Conservation (phyloP, 805 yeast species). For the Debaryomyces prosopidis region DNA sequence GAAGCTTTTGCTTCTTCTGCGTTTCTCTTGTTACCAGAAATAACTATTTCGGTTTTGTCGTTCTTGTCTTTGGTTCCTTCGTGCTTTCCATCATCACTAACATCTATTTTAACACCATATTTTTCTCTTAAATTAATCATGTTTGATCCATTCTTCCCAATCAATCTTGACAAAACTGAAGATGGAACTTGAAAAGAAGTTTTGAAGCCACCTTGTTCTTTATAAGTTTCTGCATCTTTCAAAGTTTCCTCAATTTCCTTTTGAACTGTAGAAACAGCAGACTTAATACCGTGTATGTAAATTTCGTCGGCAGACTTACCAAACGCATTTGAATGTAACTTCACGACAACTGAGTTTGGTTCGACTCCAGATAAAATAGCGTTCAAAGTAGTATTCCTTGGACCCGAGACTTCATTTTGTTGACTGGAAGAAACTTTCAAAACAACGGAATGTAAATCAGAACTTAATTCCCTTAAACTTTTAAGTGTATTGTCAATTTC, state of each 20-base stretch:
- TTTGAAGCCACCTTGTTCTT: slow-evolving; percentile 44
- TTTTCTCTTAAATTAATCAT: slow-evolving; percentile 68
- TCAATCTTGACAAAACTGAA: slow-evolving; percentile 69
- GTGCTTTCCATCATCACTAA: slow-evolving; percentile 53
- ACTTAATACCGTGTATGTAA: slow-evolving; percentile 66
- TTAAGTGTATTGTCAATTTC: slow-evolving; percentile 56
- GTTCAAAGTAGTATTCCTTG: slow-evolving; percentile 58
- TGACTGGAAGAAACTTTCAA: slow-evolving; percentile 53
- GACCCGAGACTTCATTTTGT: slow-evolving; percentile 63
- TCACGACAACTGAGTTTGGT: slow-evolving; percentile 44
- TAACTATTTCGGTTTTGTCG: slow-evolving; percentile 48
- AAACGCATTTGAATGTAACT: slow-evolving; percentile 42
- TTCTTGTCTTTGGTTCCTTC: slow-evolving; percentile 25
- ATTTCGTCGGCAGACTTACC: slow-evolving; percentile 51
- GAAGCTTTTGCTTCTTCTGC: slow-evolving; percentile 69
- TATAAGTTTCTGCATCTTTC: slow-evolving; percentile 52
- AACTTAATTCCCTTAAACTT: slow-evolving; percentile 58
- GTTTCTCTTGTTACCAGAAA: slow-evolving; percentile 78
- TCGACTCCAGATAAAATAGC: slow-evolving; percentile 38
- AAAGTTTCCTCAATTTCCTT: slow-evolving; percentile 55
- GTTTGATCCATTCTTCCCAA: slow-evolving; percentile 86
- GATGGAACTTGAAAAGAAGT: slow-evolving; percentile 57
- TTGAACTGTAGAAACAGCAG: slow-evolving; percentile 56
- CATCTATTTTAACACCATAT: slow-evolving; percentile 75
- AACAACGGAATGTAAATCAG: slow-evolving; percentile 49